Base-by-base conservation (phyloP, 805 yeast species). In the Komagataella pseudopastoris region DNA sequence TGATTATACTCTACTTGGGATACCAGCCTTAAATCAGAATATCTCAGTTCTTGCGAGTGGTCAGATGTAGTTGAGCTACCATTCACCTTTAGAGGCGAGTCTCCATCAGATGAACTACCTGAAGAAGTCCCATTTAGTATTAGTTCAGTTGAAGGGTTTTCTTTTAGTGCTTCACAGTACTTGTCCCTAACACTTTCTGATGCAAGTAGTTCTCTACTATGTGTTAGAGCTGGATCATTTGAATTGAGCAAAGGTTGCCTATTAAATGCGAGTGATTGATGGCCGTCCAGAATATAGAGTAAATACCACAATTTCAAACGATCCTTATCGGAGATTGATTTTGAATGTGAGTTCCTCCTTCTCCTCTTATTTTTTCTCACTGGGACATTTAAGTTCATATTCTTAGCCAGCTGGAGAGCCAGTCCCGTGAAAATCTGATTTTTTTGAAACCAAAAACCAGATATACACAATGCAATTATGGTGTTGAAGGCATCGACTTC, bases 1-100 rank as follows among this genome's bases (percentile, higher is more conserved):
- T 78, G 82, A 58, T 81, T 82, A 64, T 75, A 83, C 56, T 76
- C 83, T 3, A 83, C 82, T 61, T 82, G 86, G 2, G 87, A 80
- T 7, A 83, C 80, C 14, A 83, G 65, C 49, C 85, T 68, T 60
- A 82, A 65, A 59, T 82, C 82, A 1, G 79, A 61, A 50, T 67
- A 63, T 14, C 18, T 7, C 10, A 43, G 44, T 10, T 44, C 23
- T 14, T 17, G 23, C 16, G 46, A 18, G 14, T 45, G 47, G n/a
- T 22, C 16, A 14, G 47, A 20, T 45, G 47, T 18, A 20, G 5
- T 4, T 18, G 20, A 17, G 14, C 20, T 17, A 6, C 14, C n/a
- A 1, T 5, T 8, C 23, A 20, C 20, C 8, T 44, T 44, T 17
- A 12, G 10, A 2, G 20, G 46, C 3, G 46, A n/a, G 14, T 44